Evolutionary conservation across 1,284 basidiomycete species (phyloP).

Genomic region (Ustilago esculenta): DNA sequence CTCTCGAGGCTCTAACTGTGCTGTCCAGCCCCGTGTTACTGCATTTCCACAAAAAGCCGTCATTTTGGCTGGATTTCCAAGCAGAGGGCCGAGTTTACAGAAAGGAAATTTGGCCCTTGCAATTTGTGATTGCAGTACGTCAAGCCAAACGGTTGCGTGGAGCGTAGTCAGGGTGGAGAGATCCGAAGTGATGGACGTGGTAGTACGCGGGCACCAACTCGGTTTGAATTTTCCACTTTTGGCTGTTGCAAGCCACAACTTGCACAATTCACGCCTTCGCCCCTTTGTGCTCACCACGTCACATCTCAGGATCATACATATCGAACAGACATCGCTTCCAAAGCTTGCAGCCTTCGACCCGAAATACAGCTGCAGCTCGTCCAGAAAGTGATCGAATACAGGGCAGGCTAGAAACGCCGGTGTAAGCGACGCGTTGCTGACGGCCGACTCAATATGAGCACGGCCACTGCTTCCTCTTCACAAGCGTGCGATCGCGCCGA

Average conservation of each 20-base stretch:
- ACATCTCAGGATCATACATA: not conserved
- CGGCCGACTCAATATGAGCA: slow-evolving; percentile 13
- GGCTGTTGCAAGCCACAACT: not conserved
- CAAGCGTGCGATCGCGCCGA: slow-evolving; percentile 3
- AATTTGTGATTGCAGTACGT: too few species aligned
- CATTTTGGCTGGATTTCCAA: not conserved
- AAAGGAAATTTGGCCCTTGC: too few species aligned
- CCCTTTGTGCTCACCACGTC: not conserved
- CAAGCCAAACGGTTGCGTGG: too few species aligned
- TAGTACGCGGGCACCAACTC: too few species aligned
- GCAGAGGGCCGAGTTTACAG: not conserved
- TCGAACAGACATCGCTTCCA: too few species aligned
- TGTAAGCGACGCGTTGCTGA: not conserved
- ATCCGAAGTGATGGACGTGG: too few species aligned
- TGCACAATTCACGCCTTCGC: not conserved
- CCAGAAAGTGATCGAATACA: not conserved
- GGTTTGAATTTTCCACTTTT: not conserved
- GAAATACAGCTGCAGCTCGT: not conserved
- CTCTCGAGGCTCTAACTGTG: too few species aligned
- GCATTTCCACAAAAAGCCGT: too few species aligned
- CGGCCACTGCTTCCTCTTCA: slow-evolving; percentile 15
- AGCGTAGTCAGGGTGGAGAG: slow-evolving; percentile 29
- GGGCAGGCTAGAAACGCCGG: slow-evolving; percentile 2
- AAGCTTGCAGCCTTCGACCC: not conserved
- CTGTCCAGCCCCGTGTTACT: too few species aligned